Conservation (phyloP, 2,329 filamentous ascomycete genomes). For the Fusarium coicis region DNA sequence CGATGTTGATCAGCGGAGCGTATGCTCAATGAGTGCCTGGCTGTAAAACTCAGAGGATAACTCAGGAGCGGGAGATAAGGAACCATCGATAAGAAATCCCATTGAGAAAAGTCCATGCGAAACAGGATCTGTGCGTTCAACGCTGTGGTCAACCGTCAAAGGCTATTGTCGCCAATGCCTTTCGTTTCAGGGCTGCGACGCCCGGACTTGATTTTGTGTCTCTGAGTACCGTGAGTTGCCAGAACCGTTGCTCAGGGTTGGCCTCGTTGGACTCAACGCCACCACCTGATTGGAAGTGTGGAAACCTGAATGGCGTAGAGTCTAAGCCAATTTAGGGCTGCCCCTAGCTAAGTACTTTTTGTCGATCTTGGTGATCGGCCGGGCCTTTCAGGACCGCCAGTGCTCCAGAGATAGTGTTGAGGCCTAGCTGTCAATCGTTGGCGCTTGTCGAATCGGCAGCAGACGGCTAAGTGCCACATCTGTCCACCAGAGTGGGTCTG, state of each 20-base stretch:
- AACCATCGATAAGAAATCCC: neutral
- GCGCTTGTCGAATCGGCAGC: conserved; percentile 32
- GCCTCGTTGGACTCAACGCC: conserved; percentile 16
- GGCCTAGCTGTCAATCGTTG: conserved; percentile 43
- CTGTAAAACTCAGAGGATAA: neutral
- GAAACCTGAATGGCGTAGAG: neutral
- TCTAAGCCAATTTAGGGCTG: conserved; percentile 23
- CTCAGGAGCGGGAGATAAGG: neutral
- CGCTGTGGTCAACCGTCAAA: conserved; percentile 20
- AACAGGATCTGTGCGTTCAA: neutral
- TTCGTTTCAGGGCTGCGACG: conserved; percentile 40
- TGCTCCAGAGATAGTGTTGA: conserved; percentile 32
- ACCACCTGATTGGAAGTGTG: conserved; percentile 17
- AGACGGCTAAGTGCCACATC: conserved; percentile 36
- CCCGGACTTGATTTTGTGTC: conserved; percentile 21
- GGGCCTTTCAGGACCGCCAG: conserved; percentile 22
- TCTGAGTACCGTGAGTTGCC: conserved; percentile 27
- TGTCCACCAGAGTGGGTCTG: conserved; percentile 24
- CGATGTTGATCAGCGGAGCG: conserved; percentile 4
- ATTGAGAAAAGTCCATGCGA: neutral
- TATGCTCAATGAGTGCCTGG: neutral
- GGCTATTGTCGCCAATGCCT: conserved; percentile 20
- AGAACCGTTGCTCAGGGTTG: conserved; percentile 24
- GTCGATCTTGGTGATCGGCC: conserved; percentile 44
- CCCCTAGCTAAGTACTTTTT: conserved; percentile 32